Percentiles rank a stretch among this genome's conserved stretches.
Evolutionary conservation across 441 rosid species (phyloP).

Genomic region (Arabidopsis hybrid): DNA sequence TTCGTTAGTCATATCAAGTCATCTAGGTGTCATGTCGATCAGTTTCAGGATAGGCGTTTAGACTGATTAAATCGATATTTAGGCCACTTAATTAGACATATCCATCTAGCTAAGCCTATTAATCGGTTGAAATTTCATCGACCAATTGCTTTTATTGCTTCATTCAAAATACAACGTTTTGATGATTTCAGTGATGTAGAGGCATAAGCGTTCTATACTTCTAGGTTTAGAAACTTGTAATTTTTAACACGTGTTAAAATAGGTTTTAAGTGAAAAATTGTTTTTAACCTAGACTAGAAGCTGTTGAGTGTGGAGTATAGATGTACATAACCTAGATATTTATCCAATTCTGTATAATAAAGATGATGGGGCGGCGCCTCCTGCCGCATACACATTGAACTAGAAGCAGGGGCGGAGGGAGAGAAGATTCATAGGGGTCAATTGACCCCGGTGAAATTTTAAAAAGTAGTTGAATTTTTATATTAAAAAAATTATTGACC

Average conservation of each 20-base stretch:
- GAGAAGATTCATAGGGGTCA: too few species aligned
- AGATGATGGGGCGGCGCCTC: constrained; percentile 34
- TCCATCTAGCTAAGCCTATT: neutral
- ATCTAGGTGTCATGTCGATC: neutral
- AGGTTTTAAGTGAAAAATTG: constrained; percentile 1
- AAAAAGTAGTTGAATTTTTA: too few species aligned
- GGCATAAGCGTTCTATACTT: neutral
- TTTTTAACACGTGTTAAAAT: neutral
- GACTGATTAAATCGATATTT: neutral
- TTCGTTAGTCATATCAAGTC: neutral
- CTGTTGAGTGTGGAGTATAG: constrained; percentile 27
- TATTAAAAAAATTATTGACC: too few species aligned
- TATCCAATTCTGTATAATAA: neutral
- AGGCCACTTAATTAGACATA: neutral
- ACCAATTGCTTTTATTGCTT: neutral
- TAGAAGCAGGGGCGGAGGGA: too few species aligned
- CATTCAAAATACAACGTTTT: neutral
- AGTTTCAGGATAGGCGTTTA: neutral
- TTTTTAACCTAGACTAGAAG: constrained; percentile 2
- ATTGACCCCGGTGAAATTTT: too few species aligned
- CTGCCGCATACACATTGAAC: constrained; percentile 15
- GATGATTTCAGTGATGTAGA: neutral
- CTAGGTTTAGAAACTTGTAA: neutral
- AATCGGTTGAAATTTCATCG: neutral
- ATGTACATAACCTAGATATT: neutral